Evolutionary conservation across 345 rosid genomes (phyloP).

Genomic region (Geranium rotundifolium): DNA sequence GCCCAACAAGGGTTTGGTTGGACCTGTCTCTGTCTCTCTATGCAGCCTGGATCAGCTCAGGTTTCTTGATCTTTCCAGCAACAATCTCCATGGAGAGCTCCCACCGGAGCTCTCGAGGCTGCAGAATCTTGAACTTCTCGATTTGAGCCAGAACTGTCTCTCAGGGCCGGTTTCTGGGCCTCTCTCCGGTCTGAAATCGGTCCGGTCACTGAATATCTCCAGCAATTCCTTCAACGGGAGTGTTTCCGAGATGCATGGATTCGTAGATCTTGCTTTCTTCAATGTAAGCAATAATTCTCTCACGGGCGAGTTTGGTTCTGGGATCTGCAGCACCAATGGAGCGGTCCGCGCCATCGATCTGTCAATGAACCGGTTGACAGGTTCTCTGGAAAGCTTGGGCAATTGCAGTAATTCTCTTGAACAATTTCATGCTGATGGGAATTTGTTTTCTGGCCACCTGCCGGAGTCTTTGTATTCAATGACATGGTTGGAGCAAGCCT

Average conservation of each 20-base stretch:
- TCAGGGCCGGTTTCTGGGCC: constrained; percentile 46
- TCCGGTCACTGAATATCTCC: constrained; percentile 55
- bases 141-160: constrained; percentile 71
- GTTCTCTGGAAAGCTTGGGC: constrained; percentile 41
- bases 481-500: constrained; percentile 38
- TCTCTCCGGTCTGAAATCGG: constrained; percentile 39
- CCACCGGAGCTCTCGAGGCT: constrained; percentile 50
- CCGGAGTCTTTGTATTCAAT: constrained; percentile 46
- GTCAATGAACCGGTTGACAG: constrained; percentile 53
- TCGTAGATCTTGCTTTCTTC: constrained; percentile 45
- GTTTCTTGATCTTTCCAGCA: constrained; percentile 58
- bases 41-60: constrained; percentile 40
- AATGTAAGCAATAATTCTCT: constrained; percentile 77
- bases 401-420: constrained; percentile 49
- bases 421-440: constrained; percentile 43
- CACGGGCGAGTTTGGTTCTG: constrained; percentile 35
- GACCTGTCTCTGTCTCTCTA: constrained; percentile 43
- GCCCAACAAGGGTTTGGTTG: constrained; percentile 40
- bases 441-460: constrained; percentile 45
- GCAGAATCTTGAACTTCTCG: constrained; percentile 67
- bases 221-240: constrained; percentile 55
- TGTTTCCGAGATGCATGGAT: constrained; percentile 26
- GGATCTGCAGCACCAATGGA: constrained; percentile 35
- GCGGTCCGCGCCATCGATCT: constrained; percentile 56
- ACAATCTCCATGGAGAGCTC: constrained; percentile 42